A percentile compares a stretch with the other conserved stretches of the same genome.
These are phyloP conservation scores for Fragilaria radians DNA, from an alignment of 108 stramenopile genomes.

Conservation along the genomic window DNA sequence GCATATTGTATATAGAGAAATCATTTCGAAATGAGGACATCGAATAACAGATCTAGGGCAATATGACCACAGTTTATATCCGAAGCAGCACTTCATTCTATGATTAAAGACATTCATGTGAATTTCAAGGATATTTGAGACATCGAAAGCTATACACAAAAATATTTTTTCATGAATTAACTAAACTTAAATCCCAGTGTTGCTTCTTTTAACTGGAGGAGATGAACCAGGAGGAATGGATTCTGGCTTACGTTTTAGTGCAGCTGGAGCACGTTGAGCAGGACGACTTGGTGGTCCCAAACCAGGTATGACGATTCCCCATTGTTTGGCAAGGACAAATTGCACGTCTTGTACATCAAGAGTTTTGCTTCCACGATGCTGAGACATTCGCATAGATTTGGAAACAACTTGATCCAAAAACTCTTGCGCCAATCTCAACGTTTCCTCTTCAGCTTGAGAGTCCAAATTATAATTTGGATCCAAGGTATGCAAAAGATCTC, in stretches of 20 bases:
- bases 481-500: slow-evolving; percentile 46
- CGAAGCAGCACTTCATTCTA: too few relatives aligned
- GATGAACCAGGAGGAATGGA: too few relatives aligned
- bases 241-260: not conserved
- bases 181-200: too few relatives aligned
- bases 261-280: not conserved
- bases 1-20: too few relatives aligned
- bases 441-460: slow-evolving; percentile 64
- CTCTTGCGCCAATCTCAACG: slow-evolving; percentile 68
- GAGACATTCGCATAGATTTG: slow-evolving; percentile 51
- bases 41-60: too few relatives aligned
- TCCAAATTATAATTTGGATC: slow-evolving; percentile 73
- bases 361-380: slow-evolving; percentile 60
- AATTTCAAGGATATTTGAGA: too few relatives aligned
- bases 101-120: too few relatives aligned
- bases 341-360: slow-evolving; percentile 77
- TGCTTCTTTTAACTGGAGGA: too few relatives aligned
- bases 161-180: too few relatives aligned
- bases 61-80: too few relatives aligned
- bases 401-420: slow-evolving; percentile 70
- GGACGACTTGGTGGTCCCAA: slow-evolving; percentile 40
- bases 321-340: slow-evolving; percentile 71
- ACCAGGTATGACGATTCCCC: slow-evolving; percentile 70
- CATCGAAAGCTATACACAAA: too few relatives aligned
- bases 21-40: too few relatives aligned